phyloP scores from a whole-genome alignment of 192 early-diverging fungal species.

The Coemansia sp. region DNA sequence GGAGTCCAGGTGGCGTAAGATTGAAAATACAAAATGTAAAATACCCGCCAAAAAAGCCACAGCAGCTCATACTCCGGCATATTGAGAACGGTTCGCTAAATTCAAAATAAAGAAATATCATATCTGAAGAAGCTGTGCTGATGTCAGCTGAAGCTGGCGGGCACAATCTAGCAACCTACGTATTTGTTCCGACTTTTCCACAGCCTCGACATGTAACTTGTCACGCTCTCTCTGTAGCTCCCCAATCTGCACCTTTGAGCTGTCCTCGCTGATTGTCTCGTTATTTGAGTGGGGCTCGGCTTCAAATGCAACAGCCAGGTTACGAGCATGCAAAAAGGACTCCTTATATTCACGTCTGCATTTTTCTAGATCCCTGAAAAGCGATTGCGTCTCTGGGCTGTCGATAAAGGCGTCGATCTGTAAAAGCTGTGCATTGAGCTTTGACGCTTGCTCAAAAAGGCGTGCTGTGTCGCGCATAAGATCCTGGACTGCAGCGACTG shows the following conservation, averaged over 20 bases:
- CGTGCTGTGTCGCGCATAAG: slow-evolving; percentile 49
- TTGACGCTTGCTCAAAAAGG: slow-evolving; percentile 45
- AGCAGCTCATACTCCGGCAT: neutral
- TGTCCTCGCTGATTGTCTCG: neutral
- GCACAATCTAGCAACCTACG: slow-evolving; percentile 39
- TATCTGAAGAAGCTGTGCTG: slow-evolving; percentile 44
- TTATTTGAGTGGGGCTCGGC: neutral
- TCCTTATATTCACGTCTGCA: slow-evolving; percentile 30
- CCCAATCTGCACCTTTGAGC: slow-evolving; percentile 2
- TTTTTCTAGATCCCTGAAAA: slow-evolving; percentile 28
- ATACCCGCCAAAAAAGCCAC: neutral
- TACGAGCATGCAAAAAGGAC: slow-evolving; percentile 24
- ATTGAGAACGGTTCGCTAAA: neutral
- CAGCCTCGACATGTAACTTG: slow-evolving; percentile 23
- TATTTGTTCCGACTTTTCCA: slow-evolving; percentile 33
- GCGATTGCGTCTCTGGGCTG: slow-evolving; percentile 7
- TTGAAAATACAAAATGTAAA: neutral
- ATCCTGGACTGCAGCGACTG: slow-evolving; percentile 37
- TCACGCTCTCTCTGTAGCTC: slow-evolving; percentile 27
- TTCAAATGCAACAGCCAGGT: slow-evolving; percentile 6
- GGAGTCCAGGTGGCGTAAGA: neutral
- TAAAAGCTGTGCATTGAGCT: slow-evolving; percentile 36
- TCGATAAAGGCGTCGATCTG: slow-evolving; percentile 43
- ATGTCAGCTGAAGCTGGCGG: slow-evolving; percentile 44
- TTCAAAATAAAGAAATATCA: slow-evolving; percentile 4